Conservation (phyloP, 1,139 yeast species). For the Diutina siamensis region DNA sequence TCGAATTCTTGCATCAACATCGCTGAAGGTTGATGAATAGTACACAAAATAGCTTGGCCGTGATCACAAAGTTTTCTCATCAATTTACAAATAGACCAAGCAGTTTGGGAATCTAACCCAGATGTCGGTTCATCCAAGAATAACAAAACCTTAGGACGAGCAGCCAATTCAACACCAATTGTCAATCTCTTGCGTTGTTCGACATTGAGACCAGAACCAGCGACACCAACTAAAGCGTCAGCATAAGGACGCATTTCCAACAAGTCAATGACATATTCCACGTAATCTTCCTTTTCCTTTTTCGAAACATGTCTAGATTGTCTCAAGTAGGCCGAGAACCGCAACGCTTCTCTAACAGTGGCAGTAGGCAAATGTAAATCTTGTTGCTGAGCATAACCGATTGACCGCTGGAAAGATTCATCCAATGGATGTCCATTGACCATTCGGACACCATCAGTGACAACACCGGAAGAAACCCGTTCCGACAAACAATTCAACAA, state of each 20-base stretch:
- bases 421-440: slow-evolving; percentile 25
- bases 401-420: slow-evolving; percentile 56
- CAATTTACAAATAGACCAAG: slow-evolving; percentile 75
- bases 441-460: slow-evolving; percentile 24
- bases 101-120: slow-evolving; percentile 86
- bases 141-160: slow-evolving; percentile 69
- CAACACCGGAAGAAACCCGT: slow-evolving; percentile 23
- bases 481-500: slow-evolving; percentile 23
- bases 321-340: slow-evolving; percentile 63
- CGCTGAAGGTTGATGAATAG: slow-evolving; percentile 80
- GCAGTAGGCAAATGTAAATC: slow-evolving; percentile 66
- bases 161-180: slow-evolving; percentile 79
- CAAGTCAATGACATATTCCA: slow-evolving; percentile 56
- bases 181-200: slow-evolving; percentile 81
- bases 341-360: slow-evolving; percentile 69
- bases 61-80: slow-evolving; percentile 64
- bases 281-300: slow-evolving; percentile 56
- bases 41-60: slow-evolving; percentile 77
- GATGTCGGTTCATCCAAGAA: slow-evolving; percentile 92
- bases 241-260: slow-evolving; percentile 66
- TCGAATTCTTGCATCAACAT: slow-evolving; percentile 68
- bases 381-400: slow-evolving; percentile 79
- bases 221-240: slow-evolving; percentile 75
- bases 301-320: slow-evolving; percentile 46
- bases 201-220: slow-evolving; percentile 69